Percentiles rank a stretch among this genome's conserved stretches.
Evolutionary conservation across 2,329 filamentous ascomycete genomes (phyloP).

Genomic region (Colletotrichum sp.): DNA sequence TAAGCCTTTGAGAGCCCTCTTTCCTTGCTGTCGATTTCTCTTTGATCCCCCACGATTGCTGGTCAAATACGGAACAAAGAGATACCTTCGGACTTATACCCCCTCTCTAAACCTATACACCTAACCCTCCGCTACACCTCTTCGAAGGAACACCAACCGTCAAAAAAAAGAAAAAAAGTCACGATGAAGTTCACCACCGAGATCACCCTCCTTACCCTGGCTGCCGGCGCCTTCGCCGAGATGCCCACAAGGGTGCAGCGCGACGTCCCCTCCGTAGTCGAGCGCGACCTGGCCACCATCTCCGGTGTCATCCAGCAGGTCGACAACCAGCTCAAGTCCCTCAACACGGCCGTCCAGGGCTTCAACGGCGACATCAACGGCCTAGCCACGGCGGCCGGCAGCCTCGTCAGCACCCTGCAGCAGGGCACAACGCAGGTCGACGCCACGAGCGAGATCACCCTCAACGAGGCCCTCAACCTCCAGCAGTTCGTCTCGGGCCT

Average conservation of each 20-base stretch:
- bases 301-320: constrained; percentile 20
- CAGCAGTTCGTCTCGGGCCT: constrained; percentile 24
- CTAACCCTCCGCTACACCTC: background rate
- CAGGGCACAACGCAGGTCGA: constrained; percentile 18
- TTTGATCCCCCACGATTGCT: background rate
- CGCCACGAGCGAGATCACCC: constrained; percentile 18
- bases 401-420: constrained; percentile 23
- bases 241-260: background rate
- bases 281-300: constrained; percentile 21
- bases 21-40: background rate
- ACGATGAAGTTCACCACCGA: constrained; percentile 25
- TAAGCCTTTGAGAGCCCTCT: constrained; percentile 9
- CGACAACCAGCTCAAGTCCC: constrained; percentile 20
- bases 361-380: constrained; percentile 26
- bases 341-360: constrained; percentile 26
- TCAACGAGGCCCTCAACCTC: constrained; percentile 22
- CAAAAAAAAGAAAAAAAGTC: background rate
- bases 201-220: constrained; percentile 16
- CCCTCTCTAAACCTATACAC: background rate
- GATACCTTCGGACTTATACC: background rate
- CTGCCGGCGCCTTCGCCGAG: constrained; percentile 21
- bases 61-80: constrained; percentile 11
- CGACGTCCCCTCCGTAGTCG: background rate
- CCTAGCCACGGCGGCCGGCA: constrained; percentile 24
- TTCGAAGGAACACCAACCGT: background rate